A percentile compares a stretch with the other conserved stretches of the same genome.
Evolutionary conservation across 257 asterid genomes (phyloP).

Genomic region (Solanum clarkiae): DNA sequence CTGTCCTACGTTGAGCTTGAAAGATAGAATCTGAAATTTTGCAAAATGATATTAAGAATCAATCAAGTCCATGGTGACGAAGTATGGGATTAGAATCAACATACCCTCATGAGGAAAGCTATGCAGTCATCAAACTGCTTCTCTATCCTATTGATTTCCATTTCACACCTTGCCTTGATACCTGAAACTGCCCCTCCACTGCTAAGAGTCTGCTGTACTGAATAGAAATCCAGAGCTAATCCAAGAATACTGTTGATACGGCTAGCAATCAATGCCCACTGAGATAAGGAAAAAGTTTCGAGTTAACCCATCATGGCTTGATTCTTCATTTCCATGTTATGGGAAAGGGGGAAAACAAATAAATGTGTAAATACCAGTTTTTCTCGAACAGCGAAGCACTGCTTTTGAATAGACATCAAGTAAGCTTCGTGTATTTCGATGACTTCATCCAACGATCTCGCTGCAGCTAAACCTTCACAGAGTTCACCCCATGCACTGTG

Average conservation of each 20-base stretch:
- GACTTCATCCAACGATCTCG: slow-evolving; percentile 86
- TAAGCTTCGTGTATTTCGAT: slow-evolving; percentile 91
- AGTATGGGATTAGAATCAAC: neutral
- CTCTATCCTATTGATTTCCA: slow-evolving; percentile 82
- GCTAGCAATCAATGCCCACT: slow-evolving; percentile 95
- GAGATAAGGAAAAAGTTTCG: neutral
- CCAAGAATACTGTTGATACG: slow-evolving; percentile 87
- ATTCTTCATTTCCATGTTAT: neutral
- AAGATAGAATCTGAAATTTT: slow-evolving; percentile 62
- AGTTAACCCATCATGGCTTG: neutral
- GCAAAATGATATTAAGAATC: neutral
- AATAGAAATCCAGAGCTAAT: slow-evolving; percentile 79
- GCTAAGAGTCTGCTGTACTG: slow-evolving; percentile 55
- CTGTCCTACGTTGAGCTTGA: slow-evolving; percentile 95
- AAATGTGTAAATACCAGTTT: slow-evolving; percentile 51
- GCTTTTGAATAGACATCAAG: slow-evolving; percentile 76
- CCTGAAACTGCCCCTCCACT: slow-evolving; percentile 70
- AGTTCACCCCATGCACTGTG: slow-evolving; percentile 99
- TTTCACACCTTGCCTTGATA: slow-evolving; percentile 67
- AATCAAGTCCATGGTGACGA: neutral
- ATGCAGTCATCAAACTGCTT: slow-evolving; percentile 88
- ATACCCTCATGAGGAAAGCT: slow-evolving; percentile 91
- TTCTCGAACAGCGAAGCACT: slow-evolving; percentile 93
- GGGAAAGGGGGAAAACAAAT: neutral
- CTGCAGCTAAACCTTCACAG: slow-evolving; percentile 78